Evolutionary conservation across 1,139 yeast species (phyloP).

Genomic region (Pichia sp.): DNA sequence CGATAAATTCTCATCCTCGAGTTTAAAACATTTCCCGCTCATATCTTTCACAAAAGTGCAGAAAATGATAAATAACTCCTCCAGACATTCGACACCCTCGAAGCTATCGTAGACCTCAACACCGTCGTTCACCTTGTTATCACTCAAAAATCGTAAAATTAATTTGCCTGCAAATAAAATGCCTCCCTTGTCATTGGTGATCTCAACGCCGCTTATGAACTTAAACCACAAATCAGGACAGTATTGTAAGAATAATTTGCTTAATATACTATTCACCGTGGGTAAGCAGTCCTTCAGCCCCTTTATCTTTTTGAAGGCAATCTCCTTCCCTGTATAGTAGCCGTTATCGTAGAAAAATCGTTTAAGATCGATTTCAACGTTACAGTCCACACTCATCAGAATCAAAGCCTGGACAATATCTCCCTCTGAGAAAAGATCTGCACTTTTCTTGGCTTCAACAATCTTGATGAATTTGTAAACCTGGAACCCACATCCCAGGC

Average conservation of each 20-base stretch:
- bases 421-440: background rate
- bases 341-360: constrained; percentile 3
- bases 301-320: constrained; percentile 12
- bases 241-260: background rate
- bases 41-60: constrained; percentile 1
- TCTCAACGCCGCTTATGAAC: constrained; percentile 17
- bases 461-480: constrained; percentile 19
- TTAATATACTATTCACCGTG: background rate
- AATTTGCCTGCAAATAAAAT: constrained; percentile 16
- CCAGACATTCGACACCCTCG: background rate
- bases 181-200: constrained; percentile 3
- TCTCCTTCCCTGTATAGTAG: constrained; percentile 10
- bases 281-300: constrained; percentile 1
- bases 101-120: constrained; percentile 4
- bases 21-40: background rate
- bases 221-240: constrained; percentile 17
- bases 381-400: constrained; percentile 13
- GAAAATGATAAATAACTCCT: background rate
- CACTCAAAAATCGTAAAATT: constrained; percentile 15
- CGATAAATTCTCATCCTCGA: background rate
- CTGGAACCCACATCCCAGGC: constrained; percentile 20
- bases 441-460: background rate
- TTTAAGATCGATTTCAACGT: constrained; percentile 7
- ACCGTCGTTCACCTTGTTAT: constrained; percentile 15
- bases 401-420: constrained; percentile 4